Evolutionary conservation across 768 basidiomycete genomes (phyloP).

Genomic region (Dendrothele bispora): DNA sequence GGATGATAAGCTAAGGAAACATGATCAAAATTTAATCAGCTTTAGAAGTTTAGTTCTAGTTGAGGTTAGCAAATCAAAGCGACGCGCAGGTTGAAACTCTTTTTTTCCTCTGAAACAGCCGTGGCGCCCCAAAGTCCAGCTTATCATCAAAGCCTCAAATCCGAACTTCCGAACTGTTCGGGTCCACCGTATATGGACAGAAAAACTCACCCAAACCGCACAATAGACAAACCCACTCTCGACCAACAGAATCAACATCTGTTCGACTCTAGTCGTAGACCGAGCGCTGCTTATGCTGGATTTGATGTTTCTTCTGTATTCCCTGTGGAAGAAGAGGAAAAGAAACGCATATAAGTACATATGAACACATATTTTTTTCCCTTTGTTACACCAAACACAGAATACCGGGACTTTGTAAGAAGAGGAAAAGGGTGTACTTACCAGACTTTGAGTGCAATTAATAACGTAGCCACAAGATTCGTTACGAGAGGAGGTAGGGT

Average conservation of each 20-base stretch:
- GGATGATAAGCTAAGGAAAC: background rate
- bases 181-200: no score
- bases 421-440: no score
- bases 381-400: background rate
- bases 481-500: slow-evolving; percentile 14
- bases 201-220: slow-evolving; percentile 13
- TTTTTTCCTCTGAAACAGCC: no score
- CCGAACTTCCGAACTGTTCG: no score
- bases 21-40: background rate
- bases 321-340: slow-evolving; percentile 10
- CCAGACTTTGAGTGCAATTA: slow-evolving; percentile 18
- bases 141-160: no score
- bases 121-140: no score
- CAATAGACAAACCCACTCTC: slow-evolving; percentile 15
- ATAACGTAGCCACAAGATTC: slow-evolving; percentile 12
- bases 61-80: no score
- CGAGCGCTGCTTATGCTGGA: no score
- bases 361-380: no score
- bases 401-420: background rate
- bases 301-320: slow-evolving; percentile 16
- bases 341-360: no score
- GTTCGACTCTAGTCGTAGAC: slow-evolving; percentile 10
- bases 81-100: no score
- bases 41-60: no score
- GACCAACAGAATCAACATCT: slow-evolving; percentile 15